Evolutionary conservation across 192 early-diverging fungal species (phyloP), one percentile per base, ranked within the genome.

Genomic region (Mortierella hygrophila): DNA sequence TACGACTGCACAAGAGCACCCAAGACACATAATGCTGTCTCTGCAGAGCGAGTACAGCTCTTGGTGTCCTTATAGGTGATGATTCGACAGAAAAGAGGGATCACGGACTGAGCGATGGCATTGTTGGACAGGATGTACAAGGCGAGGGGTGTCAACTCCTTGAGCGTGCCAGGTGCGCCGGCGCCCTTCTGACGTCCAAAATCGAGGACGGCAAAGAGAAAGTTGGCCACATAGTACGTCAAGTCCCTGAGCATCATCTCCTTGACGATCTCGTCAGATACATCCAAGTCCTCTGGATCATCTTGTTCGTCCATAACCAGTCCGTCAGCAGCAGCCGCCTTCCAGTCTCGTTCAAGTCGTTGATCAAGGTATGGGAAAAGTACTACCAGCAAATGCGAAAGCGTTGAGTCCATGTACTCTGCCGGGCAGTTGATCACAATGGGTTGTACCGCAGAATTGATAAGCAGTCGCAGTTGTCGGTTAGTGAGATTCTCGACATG

Each of bases 301-400:
- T 72, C 77, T 41, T 70, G 80, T 21, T 85, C 82, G 26, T 85
- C 78, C 74, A 86, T 74, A 3, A 77, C 52, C 0, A 89, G 40
- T 15, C 88, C 88, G n/a, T 89, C 78, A 37, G 77, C 83, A 1
- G 72, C 47, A 20, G 84, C 81, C 32, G 60, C 13, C 37, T 70
- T 79, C 88, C 88, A 89, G 70, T 85, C 88, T 11, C 73, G 68
- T 15, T 49, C 23, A 21, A 89, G 76, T 35, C 84, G 76, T 29
- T 86, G 75, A 63, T 89, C 78, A 60, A 89, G 21, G 55, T 89
- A 86, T 20, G 83, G 78, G 46, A 89, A 41, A 23, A 89, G 60
- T 9, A 78, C 80, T 46, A 60, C 52, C 29, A 89, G 46, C 10
- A 89, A 37, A 55, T 81, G 74, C 6, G 80, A 81, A 11, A 86